Conservation (phyloP, 768 basidiomycete species). For the Suillus ampliporus region DNA sequence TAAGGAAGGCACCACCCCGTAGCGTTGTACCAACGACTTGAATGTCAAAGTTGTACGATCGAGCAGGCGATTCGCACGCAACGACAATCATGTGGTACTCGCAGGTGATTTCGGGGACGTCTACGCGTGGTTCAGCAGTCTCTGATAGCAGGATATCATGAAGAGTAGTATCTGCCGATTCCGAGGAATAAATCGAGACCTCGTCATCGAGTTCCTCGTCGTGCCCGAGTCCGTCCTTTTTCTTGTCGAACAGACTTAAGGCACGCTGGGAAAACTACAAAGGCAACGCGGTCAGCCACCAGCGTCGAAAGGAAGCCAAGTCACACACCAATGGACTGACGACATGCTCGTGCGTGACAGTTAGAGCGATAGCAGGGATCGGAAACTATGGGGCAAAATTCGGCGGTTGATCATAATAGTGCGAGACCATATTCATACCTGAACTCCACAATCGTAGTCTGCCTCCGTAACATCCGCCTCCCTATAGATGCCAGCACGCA, state of each 20-base stretch:
- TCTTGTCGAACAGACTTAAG: neutral
- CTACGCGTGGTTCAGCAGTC: neutral
- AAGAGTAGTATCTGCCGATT: neutral
- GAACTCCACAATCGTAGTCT: neutral
- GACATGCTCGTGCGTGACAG: neutral
- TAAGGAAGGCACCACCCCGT: neutral
- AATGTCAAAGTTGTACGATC: conserved; percentile 3
- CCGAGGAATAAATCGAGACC: conserved; percentile 1
- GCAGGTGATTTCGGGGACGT: neutral
- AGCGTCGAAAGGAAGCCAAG: neutral
- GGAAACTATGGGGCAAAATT: neutral
- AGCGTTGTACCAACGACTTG: conserved; percentile 1
- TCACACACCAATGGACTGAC: neutral
- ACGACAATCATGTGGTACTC: neutral
- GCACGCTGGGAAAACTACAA: neutral
- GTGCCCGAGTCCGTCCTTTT: neutral
- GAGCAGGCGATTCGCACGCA: neutral
- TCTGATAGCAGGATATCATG: neutral
- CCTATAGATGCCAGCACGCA: neutral
- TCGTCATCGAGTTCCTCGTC: neutral
- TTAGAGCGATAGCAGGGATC: neutral
- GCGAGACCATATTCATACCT: neutral
- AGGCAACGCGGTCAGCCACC: neutral
- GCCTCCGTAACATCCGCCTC: conserved; percentile 1
- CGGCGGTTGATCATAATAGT: neutral